phyloP scores from a whole-genome alignment of 2,329 filamentous ascomycete species.

The Coniochaeta sp. region DNA sequence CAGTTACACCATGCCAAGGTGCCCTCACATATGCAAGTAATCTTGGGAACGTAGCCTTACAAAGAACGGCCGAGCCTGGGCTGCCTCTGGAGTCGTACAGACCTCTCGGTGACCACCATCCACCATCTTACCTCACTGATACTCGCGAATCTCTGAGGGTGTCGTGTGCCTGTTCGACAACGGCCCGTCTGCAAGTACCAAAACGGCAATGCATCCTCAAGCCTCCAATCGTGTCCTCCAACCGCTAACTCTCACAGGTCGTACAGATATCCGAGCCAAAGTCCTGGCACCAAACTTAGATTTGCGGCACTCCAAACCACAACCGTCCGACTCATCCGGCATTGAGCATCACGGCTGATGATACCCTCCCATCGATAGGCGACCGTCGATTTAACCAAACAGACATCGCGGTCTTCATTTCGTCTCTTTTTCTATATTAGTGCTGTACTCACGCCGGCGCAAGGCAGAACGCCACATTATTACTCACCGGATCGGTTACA shows the following conservation, averaged over 20 bases:
- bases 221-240: background rate
- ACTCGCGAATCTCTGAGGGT: background rate
- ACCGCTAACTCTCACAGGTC: background rate
- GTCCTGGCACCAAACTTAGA: background rate
- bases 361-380: background rate
- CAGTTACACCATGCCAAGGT: background rate
- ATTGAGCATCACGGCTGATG: background rate
- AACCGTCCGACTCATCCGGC: background rate
- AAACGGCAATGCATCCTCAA: background rate
- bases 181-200: background rate
- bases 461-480: background rate
- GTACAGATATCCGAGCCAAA: background rate
- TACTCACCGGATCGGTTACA: background rate
- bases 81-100: constrained; percentile 1
- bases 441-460: background rate
- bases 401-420: too few species aligned
- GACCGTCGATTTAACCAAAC: background rate
- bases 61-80: background rate
- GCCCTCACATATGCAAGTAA: background rate
- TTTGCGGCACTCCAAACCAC: background rate
- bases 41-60: background rate
- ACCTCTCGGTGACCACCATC: background rate
- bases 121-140: too few species aligned
- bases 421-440: background rate
- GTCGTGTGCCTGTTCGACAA: background rate